phyloP scores from a whole-genome alignment of 2,329 filamentous ascomycete genomes.

The Geoglossum cookeanum region DNA sequence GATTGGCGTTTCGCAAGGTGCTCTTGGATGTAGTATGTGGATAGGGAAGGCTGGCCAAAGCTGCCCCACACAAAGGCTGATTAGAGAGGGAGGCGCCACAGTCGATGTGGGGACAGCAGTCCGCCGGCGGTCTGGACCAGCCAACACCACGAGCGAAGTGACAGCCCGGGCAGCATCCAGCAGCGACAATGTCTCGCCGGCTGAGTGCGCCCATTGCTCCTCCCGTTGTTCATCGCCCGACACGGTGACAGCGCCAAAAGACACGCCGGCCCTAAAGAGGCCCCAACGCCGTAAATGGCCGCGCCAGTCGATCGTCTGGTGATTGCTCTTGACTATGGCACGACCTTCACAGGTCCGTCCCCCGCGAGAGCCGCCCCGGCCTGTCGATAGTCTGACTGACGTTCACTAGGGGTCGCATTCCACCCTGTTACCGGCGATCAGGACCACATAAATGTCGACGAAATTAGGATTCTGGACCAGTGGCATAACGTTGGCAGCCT shows the following conservation, averaged over 20 bases:
- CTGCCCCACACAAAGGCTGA: neutral
- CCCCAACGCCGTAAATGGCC: neutral
- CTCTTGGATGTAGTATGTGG: no score
- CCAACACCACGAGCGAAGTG: neutral
- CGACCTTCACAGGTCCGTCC: neutral
- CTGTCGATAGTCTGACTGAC: neutral
- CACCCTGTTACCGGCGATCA: neutral
- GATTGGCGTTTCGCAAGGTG: no score
- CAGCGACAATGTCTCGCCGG: no score
- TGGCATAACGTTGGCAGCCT: neutral
- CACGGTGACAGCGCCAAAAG: neutral
- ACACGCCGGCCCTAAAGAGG: neutral
- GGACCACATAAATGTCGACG: neutral
- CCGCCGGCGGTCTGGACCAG: neutral
- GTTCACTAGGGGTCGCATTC: neutral
- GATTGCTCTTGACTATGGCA: neutral
- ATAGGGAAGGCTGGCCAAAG: neutral
- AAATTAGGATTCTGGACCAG: neutral
- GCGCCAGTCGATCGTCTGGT: neutral
- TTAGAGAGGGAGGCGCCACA: neutral
- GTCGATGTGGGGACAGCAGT: neutral
- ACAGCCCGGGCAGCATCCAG: neutral
- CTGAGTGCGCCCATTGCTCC: neutral
- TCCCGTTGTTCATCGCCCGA: neutral
- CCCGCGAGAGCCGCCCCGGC: neutral